phyloP scores from a whole-genome alignment of 176 grass and related monocot genomes.

The Elymus sibiricus region DNA sequence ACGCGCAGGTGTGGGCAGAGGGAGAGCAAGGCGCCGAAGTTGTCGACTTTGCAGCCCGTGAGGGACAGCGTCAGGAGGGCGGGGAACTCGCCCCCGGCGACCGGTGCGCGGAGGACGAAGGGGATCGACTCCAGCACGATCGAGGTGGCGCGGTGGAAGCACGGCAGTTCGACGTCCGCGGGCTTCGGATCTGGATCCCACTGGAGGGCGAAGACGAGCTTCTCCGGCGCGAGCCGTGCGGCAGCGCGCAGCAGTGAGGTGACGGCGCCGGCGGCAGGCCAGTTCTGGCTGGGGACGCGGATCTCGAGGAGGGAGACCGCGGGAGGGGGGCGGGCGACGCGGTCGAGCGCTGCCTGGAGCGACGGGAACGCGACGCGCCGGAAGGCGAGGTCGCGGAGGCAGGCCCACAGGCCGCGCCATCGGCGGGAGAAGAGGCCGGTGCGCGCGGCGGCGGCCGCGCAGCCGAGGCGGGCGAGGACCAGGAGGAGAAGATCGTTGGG shows the following conservation, averaged over 20 bases:
- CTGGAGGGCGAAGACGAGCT: neutral
- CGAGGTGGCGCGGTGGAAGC: neutral
- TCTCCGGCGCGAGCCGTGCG: neutral
- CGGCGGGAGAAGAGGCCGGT: no score
- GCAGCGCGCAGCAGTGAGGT: neutral
- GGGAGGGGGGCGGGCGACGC: neutral
- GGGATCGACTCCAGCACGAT: neutral
- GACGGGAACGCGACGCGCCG: neutral
- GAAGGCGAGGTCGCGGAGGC: neutral
- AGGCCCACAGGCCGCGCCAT: neutral
- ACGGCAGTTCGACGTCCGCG: neutral
- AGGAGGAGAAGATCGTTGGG: no score
- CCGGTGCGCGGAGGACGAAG: neutral
- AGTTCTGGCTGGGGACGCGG: neutral
- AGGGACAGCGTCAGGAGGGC: neutral
- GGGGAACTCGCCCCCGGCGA: neutral
- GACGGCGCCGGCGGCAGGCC: neutral
- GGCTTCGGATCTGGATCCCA: neutral
- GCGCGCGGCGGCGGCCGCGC: no score
- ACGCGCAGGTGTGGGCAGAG: neutral
- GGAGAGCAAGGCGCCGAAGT: no score
- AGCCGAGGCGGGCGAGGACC: no score
- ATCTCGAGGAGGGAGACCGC: neutral
- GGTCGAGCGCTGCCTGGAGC: neutral
- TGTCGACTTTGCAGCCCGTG: no score